These are phyloP conservation scores for Xylaria cubensis DNA, from an alignment of 495 filamentous ascomycete species.

Conservation along the genomic window DNA sequence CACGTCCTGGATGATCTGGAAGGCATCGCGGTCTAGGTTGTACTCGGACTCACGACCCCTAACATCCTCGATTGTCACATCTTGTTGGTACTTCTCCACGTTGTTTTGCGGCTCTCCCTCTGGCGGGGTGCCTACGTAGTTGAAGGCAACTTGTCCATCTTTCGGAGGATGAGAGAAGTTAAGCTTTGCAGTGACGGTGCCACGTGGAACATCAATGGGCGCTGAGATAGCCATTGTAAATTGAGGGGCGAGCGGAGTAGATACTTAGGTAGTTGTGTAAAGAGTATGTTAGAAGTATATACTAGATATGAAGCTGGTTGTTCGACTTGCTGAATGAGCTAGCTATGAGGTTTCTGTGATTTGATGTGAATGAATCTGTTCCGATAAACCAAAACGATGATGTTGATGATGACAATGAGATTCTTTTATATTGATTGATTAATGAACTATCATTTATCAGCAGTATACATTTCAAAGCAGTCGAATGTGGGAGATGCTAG, in stretches of 20 bases:
- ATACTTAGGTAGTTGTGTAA: no score
- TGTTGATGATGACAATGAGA: not conserved
- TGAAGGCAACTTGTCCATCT: constrained; percentile 69
- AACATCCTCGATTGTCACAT: constrained; percentile 68
- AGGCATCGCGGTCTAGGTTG: constrained; percentile 76
- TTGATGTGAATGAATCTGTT: not conserved
- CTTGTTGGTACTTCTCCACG: constrained; percentile 51
- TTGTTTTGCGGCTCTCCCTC: constrained; percentile 68
- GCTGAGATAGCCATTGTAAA: constrained; percentile 44
- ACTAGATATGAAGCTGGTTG: not conserved
- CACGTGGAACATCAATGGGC: constrained; percentile 60
- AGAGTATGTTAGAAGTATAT: no score
- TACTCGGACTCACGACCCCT: constrained; percentile 68
- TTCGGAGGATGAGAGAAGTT: constrained; percentile 72
- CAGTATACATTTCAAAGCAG: constrained; percentile 33
- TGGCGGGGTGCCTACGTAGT: constrained; percentile 72
- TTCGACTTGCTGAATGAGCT: constrained; percentile 5
- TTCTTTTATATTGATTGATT: constrained; percentile 14
- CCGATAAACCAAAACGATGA: not conserved
- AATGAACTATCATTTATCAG: constrained; percentile 15
- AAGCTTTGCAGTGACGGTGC: constrained; percentile 67
- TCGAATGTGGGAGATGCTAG: constrained; percentile 8
- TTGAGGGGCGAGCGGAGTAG: constrained; percentile 4
- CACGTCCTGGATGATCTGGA: constrained; percentile 61
- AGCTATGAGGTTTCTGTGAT: constrained; percentile 6